Evolutionary conservation across 257 asterid species (phyloP).

Genomic region (Capsicum chinense): DNA sequence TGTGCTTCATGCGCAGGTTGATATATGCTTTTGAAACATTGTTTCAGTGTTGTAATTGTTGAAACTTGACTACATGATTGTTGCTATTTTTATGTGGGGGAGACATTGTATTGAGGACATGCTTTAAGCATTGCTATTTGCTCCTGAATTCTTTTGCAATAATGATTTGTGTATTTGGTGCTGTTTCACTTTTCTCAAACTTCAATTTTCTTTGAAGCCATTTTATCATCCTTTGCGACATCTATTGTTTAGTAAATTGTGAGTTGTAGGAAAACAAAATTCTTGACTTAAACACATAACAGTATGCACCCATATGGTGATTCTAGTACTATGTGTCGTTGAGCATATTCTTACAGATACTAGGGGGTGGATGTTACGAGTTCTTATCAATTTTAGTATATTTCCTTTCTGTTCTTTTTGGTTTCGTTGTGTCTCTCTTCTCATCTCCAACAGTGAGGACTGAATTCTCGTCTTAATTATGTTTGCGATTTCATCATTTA

Average conservation of each 20-base stretch:
- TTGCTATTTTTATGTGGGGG: slow-evolving; percentile 27
- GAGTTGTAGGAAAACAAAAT: neutral
- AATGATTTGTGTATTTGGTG: neutral
- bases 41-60: neutral
- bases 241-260: neutral
- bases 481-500: slow-evolving; percentile 1
- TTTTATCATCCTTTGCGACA: neutral
- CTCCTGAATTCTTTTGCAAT: neutral
- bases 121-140: slow-evolving; percentile 23
- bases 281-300: neutral
- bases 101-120: slow-evolving; percentile 28
- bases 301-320: neutral
- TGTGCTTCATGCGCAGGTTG: slow-evolving; percentile 94
- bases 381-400: neutral
- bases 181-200: slow-evolving; percentile 1
- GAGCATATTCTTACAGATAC: slow-evolving; percentile 16
- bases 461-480: neutral
- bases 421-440: neutral
- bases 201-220: slow-evolving; percentile 19
- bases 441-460: slow-evolving; percentile 4
- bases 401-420: neutral
- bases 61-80: slow-evolving; percentile 25
- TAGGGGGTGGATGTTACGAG: neutral
- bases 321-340: neutral
- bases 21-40: slow-evolving; percentile 26